Conservation (phyloP, 1,139 yeast genomes). For the Hansenula sp. region DNA sequence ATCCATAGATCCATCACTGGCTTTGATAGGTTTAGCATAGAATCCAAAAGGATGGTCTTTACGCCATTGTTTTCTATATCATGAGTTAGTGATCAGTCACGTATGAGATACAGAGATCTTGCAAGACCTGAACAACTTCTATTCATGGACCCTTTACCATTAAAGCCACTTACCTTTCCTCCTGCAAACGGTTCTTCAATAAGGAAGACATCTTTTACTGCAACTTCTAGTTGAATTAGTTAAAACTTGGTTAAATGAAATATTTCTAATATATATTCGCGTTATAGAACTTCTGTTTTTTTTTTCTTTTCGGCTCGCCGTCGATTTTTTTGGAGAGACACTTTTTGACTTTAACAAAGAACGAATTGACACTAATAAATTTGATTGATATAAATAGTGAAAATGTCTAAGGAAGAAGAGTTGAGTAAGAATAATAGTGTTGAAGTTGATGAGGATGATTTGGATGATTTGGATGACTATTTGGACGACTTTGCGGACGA, state of each 20-base stretch:
- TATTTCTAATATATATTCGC: background rate
- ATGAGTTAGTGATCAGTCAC: background rate
- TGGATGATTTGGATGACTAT: conserved; percentile 72
- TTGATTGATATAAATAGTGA: too few species aligned
- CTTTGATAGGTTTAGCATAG: conserved; percentile 82
- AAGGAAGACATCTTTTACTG: conserved; percentile 9
- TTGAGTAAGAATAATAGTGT: background rate
- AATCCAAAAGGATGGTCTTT: conserved; percentile 98
- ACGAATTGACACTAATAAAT: too few species aligned
- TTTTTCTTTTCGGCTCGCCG: too few species aligned
- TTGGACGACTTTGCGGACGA: conserved; percentile 78
- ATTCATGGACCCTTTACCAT: background rate
- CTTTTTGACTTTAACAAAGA: too few species aligned
- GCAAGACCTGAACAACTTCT: background rate
- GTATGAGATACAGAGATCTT: too few species aligned
- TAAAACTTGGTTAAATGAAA: background rate
- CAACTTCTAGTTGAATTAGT: background rate
- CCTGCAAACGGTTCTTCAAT: conserved; percentile 25
- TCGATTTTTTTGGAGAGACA: too few species aligned
- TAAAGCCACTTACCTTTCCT: conserved; percentile 20
- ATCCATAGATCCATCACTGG: conserved; percentile 76
- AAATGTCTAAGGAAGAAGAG: background rate
- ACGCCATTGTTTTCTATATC: conserved; percentile 83
- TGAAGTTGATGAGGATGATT: conserved; percentile 42
- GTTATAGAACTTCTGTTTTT: too few species aligned